Percentiles rank a stretch among this genome's conserved stretches.
phyloP scores from a whole-genome alignment of 1,139 yeast species.

The Protomyces inouyei region DNA sequence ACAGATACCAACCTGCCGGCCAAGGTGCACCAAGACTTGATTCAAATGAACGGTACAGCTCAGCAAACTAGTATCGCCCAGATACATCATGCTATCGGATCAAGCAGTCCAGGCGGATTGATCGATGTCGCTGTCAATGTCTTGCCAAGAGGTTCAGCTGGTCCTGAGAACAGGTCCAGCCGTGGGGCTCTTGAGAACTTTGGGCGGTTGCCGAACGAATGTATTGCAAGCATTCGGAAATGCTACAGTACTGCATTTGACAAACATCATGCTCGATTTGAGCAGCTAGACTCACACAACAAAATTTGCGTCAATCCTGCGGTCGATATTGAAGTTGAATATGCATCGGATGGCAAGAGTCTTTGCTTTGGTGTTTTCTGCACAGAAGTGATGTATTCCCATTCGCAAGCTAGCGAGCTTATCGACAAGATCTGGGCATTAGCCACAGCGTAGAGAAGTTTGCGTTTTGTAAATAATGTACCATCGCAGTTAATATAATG shows the following conservation, averaged over 20 bases:
- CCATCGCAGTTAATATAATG: no score
- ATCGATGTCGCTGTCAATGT: slow-evolving; percentile 12
- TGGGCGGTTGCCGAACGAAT: background rate
- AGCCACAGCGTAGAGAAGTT: background rate
- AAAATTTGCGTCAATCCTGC: background rate
- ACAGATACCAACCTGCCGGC: background rate
- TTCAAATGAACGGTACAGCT: slow-evolving; percentile 14
- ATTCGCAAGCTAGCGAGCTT: background rate
- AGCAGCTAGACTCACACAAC: background rate
- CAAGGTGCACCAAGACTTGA: background rate
- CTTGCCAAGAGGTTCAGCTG: slow-evolving; percentile 1
- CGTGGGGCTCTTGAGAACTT: background rate
- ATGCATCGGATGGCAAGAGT: background rate
- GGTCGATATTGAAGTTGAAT: background rate
- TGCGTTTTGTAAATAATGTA: no score
- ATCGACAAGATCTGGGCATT: background rate
- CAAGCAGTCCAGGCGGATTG: slow-evolving; percentile 2
- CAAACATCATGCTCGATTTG: background rate
- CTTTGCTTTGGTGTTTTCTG: background rate
- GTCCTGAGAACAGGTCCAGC: background rate
- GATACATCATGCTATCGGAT: background rate
- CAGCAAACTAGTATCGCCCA: slow-evolving; percentile 7
- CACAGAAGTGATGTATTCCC: background rate
- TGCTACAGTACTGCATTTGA: background rate
- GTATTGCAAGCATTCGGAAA: background rate